Conservation (phyloP, 1,284 basidiomycete genomes). For the Mrakiaceae sp. region DNA sequence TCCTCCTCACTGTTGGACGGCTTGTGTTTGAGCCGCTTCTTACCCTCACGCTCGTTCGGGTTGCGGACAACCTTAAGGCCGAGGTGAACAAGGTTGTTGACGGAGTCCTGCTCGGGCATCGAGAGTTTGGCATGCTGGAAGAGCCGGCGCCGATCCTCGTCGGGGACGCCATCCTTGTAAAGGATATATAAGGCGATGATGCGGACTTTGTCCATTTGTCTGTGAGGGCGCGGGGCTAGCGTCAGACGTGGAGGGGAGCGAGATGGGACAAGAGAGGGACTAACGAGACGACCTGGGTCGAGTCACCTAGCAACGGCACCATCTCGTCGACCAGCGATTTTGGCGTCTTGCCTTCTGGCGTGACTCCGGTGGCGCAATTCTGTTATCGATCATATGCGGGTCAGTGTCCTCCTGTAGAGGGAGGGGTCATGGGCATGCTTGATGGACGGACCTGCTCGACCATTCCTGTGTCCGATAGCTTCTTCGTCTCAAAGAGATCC, state of each 20-base stretch:
- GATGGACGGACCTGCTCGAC: constrained; percentile 72
- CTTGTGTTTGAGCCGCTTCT: constrained; percentile 71
- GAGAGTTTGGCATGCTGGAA: constrained; percentile 93
- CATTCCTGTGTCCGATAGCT: constrained; percentile 70
- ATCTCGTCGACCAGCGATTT: constrained; percentile 95
- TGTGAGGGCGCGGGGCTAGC: constrained; percentile 28
- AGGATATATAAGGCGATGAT: constrained; percentile 95
- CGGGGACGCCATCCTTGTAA: constrained; percentile 90
- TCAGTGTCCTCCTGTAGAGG: background rate
- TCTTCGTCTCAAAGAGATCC: constrained; percentile 79
- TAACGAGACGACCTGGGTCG: constrained; percentile 70
- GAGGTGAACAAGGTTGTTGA: constrained; percentile 74
- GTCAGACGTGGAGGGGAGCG: background rate
- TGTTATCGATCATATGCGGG: constrained; percentile 28
- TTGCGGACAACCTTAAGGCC: constrained; percentile 71
- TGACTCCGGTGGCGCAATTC: constrained; percentile 84
- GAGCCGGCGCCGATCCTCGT: constrained; percentile 85
- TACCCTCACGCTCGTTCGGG: constrained; percentile 58
- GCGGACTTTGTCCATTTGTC: constrained; percentile 84
- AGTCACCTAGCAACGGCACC: constrained; percentile 70
- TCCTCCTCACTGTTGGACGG: constrained; percentile 59
- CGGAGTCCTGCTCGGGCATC: constrained; percentile 82
- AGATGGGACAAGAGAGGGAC: constrained; percentile 23
- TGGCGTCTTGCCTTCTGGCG: constrained; percentile 77
- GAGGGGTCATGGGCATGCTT: background rate